Conservation (phyloP, 1,284 basidiomycete genomes). For the Tausonia pullulans region DNA sequence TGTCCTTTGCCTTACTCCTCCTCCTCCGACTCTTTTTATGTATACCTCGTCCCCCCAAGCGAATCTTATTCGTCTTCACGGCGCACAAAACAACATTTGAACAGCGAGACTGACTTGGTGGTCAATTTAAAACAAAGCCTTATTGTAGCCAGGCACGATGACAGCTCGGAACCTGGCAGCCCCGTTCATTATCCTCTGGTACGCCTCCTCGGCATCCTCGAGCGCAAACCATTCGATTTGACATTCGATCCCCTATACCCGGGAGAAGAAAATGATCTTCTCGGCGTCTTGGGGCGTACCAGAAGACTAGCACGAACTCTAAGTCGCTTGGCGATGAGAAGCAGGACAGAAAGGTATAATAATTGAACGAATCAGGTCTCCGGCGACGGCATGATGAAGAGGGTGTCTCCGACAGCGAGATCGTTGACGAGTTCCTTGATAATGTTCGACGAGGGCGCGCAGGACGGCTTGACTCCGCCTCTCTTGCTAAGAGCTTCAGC, state of each 20-base stretch:
- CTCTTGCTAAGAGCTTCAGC: constrained; percentile 28
- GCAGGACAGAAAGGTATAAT: constrained; percentile 18
- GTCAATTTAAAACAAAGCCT: neutral
- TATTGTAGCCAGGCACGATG: constrained; percentile 19
- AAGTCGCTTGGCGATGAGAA: constrained; percentile 30
- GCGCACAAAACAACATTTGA: no score
- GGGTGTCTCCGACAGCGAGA: constrained; percentile 29
- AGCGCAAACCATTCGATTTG: constrained; percentile 33
- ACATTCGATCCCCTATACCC: constrained; percentile 28
- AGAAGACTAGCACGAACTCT: constrained; percentile 21
- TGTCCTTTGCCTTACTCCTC: no score
- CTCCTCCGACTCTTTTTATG: no score
- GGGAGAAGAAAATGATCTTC: constrained; percentile 29
- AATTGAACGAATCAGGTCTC: constrained; percentile 12
- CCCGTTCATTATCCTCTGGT: constrained; percentile 28
- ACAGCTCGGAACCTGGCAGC: constrained; percentile 33
- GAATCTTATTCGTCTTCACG: no score
- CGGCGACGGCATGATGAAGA: constrained; percentile 24
- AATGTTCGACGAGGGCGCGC: constrained; percentile 29
- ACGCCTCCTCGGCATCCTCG: constrained; percentile 32
- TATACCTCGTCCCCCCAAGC: no score
- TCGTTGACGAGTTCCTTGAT: constrained; percentile 29
- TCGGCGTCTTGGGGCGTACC: constrained; percentile 26
- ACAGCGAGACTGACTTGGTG: no score
- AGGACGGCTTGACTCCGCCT: constrained; percentile 32